These are phyloP conservation scores for Chlamydomonas schloesseri DNA, from an alignment of 139 green algal species.

Conservation along the genomic window DNA sequence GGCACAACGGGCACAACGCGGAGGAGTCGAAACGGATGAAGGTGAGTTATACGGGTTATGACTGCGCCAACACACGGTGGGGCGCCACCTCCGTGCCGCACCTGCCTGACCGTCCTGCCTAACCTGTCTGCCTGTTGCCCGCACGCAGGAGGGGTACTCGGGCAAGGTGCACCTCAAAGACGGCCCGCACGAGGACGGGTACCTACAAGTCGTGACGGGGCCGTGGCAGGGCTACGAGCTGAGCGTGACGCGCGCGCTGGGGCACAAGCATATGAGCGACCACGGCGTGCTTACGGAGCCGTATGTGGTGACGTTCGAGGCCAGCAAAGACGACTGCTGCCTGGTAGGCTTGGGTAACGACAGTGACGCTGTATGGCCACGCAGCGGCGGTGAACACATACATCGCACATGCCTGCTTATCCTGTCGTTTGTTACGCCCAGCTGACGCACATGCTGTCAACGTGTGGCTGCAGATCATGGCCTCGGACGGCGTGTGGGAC, in stretches of 20 bases:
- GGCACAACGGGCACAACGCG: conserved; percentile 29
- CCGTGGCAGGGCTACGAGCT: conserved; percentile 70
- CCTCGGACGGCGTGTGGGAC: conserved; percentile 80
- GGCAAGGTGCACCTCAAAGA: conserved; percentile 31
- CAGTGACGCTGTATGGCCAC: too few relatives aligned
- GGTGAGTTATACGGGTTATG: neutral
- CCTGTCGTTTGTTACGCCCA: too few relatives aligned
- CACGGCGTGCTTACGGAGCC: conserved; percentile 58
- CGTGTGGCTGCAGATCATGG: conserved; percentile 52
- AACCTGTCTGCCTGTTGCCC: neutral
- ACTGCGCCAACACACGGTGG: too few relatives aligned
- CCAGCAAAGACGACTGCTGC: conserved; percentile 62
- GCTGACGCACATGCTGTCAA: too few relatives aligned
- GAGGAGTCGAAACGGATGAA: conserved; percentile 24
- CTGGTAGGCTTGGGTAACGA: conserved; percentile 55
- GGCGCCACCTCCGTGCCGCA: too few relatives aligned
- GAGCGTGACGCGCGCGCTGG: conserved; percentile 75
- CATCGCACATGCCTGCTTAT: too few relatives aligned
- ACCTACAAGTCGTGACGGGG: conserved; percentile 63
- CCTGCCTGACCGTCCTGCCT: too few relatives aligned
- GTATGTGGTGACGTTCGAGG: conserved; percentile 39
- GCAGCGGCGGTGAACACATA: too few relatives aligned
- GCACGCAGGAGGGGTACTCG: neutral
- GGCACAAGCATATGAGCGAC: conserved; percentile 59
- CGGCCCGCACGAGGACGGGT: conserved; percentile 54